Evolutionary conservation across 1,139 yeast species (phyloP), one percentile per base, ranked within the genome.

Genomic region (Yamadazyma epiphylla): DNA sequence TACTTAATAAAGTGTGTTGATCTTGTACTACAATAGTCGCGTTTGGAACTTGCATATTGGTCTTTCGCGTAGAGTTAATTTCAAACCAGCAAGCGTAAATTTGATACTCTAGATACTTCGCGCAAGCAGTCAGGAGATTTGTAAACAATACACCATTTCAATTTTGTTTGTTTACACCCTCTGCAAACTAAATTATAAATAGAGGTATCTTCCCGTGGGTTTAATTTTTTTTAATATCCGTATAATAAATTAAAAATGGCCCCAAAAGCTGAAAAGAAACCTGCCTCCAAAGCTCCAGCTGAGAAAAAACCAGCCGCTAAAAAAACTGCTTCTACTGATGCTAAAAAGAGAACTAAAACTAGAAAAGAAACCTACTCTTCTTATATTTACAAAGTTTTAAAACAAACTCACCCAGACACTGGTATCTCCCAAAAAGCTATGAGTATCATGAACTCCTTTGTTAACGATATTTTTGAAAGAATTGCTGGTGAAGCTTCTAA

Each of bases 401-500:
- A 89, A 75, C 96, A 91, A 78, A 89, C 98, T 47, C 96, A 94
- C 73, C 96, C 98, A 69, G 97, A 91, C 69, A 91, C 98, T 45
- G 98, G 98, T 88, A 91, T 91, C 63, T 91, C 98, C 49, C 95
- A 89, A 72, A 87, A 88, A 71, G 96, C 98, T 51, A 91, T 91
- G 96, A 88, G 96, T 40, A 91, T 91, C 67, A 84, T 91, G 94
- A 91, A 91, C 85, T 91, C 97, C 32, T 91, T 91, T 55, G 98
- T 91, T 54, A 89, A 89, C 71, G 97, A 89, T 70, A 85, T 85
- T 60, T 85, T 85, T 55, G 95, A 85, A 73, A 84, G 95, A 80
- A 82, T 82, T 57, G 98, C 98, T 54, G 72, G 94, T 53, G 98
- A 91, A 74, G 96, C 98, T 55, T 91, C 98, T 51, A 91, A 91